Conservation (phyloP, 2,329 filamentous ascomycete genomes). For the Elsinoe ampelina region DNA sequence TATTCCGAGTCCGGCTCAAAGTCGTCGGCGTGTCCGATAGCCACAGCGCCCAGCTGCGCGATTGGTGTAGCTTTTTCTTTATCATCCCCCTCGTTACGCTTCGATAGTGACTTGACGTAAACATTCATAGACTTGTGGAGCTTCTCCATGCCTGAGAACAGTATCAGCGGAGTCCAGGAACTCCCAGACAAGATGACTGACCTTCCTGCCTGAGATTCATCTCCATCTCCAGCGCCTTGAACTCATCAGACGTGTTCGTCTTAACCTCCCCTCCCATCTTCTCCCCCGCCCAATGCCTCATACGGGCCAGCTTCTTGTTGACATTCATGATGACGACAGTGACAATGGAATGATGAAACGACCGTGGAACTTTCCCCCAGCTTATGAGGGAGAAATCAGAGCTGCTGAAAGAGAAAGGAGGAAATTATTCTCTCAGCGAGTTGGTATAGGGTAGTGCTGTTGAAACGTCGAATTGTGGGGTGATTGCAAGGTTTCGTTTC, state of each 20-base stretch:
- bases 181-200: conserved; percentile 31
- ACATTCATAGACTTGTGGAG: conserved; percentile 76
- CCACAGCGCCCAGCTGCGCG: conserved; percentile 69
- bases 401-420: not conserved
- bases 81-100: conserved; percentile 75
- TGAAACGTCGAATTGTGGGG: conserved; percentile 10
- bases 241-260: conserved; percentile 79
- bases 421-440: not conserved
- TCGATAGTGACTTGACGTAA: conserved; percentile 82
- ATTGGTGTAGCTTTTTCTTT: conserved; percentile 78
- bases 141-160: conserved; percentile 66
- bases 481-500: conserved; percentile 4
- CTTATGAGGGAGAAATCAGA: not conserved
- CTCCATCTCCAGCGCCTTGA: conserved; percentile 80
- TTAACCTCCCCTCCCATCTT: conserved; percentile 89
- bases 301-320: conserved; percentile 85
- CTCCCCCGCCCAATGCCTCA: conserved; percentile 97
- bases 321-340: conserved; percentile 38
- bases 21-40: conserved; percentile 84
- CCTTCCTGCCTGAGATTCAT: conserved; percentile 85
- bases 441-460: conserved; percentile 4
- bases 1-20: conserved; percentile 87
- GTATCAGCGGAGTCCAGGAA: not conserved
- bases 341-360: not conserved
- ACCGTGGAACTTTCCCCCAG: not conserved